Evolutionary conservation across 805 yeast species (phyloP).

Genomic region (Torulaspora delbrueckii): DNA sequence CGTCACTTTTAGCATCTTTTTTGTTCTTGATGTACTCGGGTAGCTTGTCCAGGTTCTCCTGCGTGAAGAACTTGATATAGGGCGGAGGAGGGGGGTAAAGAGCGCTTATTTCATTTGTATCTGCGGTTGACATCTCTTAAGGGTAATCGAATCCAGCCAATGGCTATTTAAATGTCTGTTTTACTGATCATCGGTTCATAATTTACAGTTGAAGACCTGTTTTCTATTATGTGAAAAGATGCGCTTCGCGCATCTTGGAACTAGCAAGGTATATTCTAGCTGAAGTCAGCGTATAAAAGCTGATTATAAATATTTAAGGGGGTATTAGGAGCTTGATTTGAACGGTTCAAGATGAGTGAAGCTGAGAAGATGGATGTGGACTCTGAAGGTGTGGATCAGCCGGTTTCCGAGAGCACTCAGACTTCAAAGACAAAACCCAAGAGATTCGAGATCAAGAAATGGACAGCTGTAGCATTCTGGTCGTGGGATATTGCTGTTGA

Average conservation of each 20-base stretch:
- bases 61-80: slow-evolving; percentile 66
- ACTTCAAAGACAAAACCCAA: slow-evolving; percentile 43
- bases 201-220: not conserved
- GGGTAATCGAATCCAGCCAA: not conserved
- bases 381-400: slow-evolving; percentile 12
- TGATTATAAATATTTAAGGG: not conserved
- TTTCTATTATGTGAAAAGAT: not conserved
- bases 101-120: slow-evolving; percentile 47
- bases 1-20: slow-evolving; percentile 29
- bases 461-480: slow-evolving; percentile 99
- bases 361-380: slow-evolving; percentile 28
- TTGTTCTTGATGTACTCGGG: slow-evolving; percentile 25
- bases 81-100: slow-evolving; percentile 95
- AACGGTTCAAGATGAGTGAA: slow-evolving; percentile 16
- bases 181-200: not conserved
- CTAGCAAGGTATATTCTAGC: not conserved
- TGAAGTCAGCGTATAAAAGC: not conserved
- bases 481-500: slow-evolving; percentile 97
- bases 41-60: slow-evolving; percentile 52
- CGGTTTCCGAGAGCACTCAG: slow-evolving; percentile 5
- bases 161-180: not conserved
- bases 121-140: slow-evolving; percentile 14
- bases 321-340: not conserved
- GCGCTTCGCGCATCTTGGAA: not conserved
- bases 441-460: slow-evolving; percentile 88